Evolutionary conservation across 805 yeast species (phyloP).

Genomic region (Torulaspora maleeae): DNA sequence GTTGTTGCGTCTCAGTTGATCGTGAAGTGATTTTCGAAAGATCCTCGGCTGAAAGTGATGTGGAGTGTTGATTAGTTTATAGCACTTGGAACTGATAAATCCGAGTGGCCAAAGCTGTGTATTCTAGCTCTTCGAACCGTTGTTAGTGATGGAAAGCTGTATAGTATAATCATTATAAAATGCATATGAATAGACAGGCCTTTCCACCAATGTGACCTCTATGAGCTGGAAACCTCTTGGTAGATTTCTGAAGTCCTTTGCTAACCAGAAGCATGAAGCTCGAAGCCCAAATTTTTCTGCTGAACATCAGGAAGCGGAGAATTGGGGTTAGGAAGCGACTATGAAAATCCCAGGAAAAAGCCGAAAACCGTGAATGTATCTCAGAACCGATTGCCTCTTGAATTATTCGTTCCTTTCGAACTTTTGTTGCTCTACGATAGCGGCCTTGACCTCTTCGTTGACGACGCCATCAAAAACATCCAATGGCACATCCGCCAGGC

Average conservation of each 20-base stretch:
- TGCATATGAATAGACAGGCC: not conserved
- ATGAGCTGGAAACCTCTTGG: no score
- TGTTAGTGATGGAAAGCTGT: not conserved
- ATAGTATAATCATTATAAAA: not conserved
- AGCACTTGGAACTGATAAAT: no score
- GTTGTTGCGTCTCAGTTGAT: not conserved
- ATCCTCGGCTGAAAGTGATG: not conserved
- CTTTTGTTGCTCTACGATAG: constrained; percentile 57
- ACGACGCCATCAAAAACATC: constrained; percentile 56
- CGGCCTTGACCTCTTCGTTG: constrained; percentile 52
- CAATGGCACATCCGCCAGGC: constrained; percentile 54
- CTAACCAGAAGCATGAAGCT: no score
- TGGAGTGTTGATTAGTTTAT: not conserved
- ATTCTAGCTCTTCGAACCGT: not conserved
- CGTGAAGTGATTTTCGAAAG: not conserved
- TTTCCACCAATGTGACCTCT: no score
- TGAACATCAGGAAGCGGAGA: no score
- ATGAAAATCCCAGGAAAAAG: no score
- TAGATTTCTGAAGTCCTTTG: no score
- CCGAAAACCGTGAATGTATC: no score
- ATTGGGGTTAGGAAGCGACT: no score
- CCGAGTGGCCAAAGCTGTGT: not conserved
- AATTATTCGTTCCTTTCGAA: constrained; percentile 37
- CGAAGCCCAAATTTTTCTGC: no score
- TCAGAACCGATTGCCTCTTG: not conserved